Conservation (phyloP, 176 grass and related monocot species). For the Triticum turgidum region DNA sequence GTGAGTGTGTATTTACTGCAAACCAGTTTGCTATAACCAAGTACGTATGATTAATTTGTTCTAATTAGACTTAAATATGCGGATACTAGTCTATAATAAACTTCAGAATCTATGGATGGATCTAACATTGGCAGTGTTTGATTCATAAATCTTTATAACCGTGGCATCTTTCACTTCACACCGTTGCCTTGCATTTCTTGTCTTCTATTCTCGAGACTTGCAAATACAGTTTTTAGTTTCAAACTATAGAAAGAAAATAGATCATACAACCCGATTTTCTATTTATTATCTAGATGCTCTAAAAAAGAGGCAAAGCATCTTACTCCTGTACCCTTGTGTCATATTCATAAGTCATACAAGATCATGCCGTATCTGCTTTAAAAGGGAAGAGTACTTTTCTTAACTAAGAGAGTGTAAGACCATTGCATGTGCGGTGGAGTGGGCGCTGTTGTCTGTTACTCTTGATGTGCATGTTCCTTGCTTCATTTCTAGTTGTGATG, state of each 20-base stretch:
- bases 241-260: not conserved
- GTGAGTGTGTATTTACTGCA: slow-evolving; percentile 3
- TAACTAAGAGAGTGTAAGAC: not conserved
- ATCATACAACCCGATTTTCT: not conserved
- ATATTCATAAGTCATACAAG: not conserved
- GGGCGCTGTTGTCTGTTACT: slow-evolving; percentile 17
- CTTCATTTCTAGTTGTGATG: slow-evolving; percentile 22
- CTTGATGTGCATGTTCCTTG: not conserved
- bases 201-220: not conserved
- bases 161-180: not conserved
- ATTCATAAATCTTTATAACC: not conserved
- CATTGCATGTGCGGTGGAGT: slow-evolving; percentile 12
- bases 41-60: not conserved
- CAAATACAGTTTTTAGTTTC: not conserved
- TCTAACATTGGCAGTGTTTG: not conserved
- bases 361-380: not conserved
- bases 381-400: not conserved
- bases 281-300: not conserved
- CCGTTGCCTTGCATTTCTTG: not conserved
- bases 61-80: not conserved
- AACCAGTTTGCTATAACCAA: not conserved
- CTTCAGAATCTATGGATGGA: not conserved
- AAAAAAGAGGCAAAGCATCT: not conserved
- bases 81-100: not conserved
- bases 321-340: not conserved